Evolutionary conservation across 306 rosid genomes (phyloP), one percentile per base, ranked within the genome.

Genomic region (Gastrolobium bilobum): DNA sequence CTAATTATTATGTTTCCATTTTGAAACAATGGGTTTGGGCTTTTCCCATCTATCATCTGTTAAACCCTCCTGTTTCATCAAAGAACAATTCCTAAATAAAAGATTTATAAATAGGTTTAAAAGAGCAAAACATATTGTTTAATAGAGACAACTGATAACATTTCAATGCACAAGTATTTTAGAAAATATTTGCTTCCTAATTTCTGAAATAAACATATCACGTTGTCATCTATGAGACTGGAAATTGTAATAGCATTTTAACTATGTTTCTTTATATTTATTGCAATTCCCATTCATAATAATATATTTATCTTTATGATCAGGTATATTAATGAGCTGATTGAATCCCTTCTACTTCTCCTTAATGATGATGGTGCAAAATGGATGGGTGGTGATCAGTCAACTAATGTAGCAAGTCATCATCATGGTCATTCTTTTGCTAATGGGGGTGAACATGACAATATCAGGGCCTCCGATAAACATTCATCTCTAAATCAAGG

Each of bases 271-370:
- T 58, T 48, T 38, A 30, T 26, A 60, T 43, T 31, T 68, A 11
- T 73, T 69, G 61, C 61, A 68, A 69, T 35, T 50, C 84, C 39
- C 64, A 66, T 63, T 71, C 33, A 74, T 66, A 44, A 63, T 75
- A 54, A 14, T 70, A 71, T 69, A 35, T 56, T 31, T 53, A 46
- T 79, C 47, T 85, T 84, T 85, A 59, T 77, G 54, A 57, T 85
- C 93, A 96, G 99, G 94, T 90, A 78, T 63, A 84, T 96, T 75
- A 96, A 96, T 40, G 96, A 96, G 86, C 86, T 93, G 84, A 88
- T 96, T 46, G 98, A 93, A 86, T 64, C 84, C 65, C 82, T 93
- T 87, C 76, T 91, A 68, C 85, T 89, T 78, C 82, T 88, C 69
- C 73, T 84, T 78, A 87, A 91, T 63, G 90, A 88, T 64, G 88